Conservation (phyloP, 148 eudicot genomes). For the Dianthus caryophyllus region DNA sequence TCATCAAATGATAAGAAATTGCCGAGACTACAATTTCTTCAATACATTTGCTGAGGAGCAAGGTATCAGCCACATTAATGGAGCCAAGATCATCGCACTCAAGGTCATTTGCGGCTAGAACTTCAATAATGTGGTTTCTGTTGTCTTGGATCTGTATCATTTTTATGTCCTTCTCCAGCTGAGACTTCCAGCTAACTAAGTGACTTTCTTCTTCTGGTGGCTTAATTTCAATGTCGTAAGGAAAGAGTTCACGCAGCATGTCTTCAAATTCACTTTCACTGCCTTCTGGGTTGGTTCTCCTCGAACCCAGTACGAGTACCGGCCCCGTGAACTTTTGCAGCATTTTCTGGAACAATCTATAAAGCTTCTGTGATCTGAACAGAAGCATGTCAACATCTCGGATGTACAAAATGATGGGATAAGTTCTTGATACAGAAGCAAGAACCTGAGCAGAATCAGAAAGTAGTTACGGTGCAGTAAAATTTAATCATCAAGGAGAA, state of each 20-base stretch:
- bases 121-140: slow-evolving; percentile 77
- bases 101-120: slow-evolving; percentile 83
- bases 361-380: slow-evolving; percentile 63
- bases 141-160: slow-evolving; percentile 78
- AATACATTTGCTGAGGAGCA: slow-evolving; percentile 63
- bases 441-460: slow-evolving; percentile 51
- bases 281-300: slow-evolving; percentile 40
- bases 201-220: slow-evolving; percentile 80
- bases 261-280: slow-evolving; percentile 55
- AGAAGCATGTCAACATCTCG: slow-evolving; percentile 83
- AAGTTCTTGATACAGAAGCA: slow-evolving; percentile 52
- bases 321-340: slow-evolving; percentile 65
- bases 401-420: slow-evolving; percentile 72
- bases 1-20: slow-evolving; percentile 80
- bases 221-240: slow-evolving; percentile 75
- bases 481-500: slow-evolving; percentile 1
- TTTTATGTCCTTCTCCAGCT: slow-evolving; percentile 82
- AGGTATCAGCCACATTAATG: slow-evolving; percentile 52
- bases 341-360: slow-evolving; percentile 76
- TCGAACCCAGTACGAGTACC: slow-evolving; percentile 77
- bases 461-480: slow-evolving; percentile 4
- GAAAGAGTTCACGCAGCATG: slow-evolving; percentile 60
- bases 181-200: slow-evolving; percentile 82
- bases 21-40: slow-evolving; percentile 91
- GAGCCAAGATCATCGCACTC: slow-evolving; percentile 85